These are phyloP conservation scores for Erodium texanum DNA, from an alignment of 441 rosid species.

Conservation along the genomic window DNA sequence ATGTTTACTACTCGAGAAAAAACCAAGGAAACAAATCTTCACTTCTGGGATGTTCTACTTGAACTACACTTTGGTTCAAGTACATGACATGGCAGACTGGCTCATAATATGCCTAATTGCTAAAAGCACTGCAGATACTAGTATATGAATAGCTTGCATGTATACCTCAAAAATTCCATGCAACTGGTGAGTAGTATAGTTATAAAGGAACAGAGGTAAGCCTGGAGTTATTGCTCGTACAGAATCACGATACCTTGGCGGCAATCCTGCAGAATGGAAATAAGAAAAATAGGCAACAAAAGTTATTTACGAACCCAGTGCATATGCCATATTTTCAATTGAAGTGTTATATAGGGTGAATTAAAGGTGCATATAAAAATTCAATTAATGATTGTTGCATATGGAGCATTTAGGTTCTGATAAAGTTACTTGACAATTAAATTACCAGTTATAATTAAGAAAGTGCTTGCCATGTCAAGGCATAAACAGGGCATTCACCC, in stretches of 20 bases:
- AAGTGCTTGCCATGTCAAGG: neutral
- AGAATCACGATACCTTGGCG: conserved; percentile 95
- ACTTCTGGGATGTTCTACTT: neutral
- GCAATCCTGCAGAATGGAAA: conserved; percentile 53
- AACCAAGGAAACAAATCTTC: neutral
- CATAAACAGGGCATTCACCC: neutral
- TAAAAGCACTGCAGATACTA: neutral
- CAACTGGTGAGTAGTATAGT: conserved; percentile 94
- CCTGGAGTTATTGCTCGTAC: conserved; percentile 97
- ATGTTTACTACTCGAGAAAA: neutral
- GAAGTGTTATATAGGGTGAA: neutral
- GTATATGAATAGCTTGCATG: conserved; percentile 6
- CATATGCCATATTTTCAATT: neutral
- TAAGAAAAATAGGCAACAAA: conserved; percentile 4
- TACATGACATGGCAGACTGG: neutral
- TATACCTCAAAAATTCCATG: conserved; percentile 97
- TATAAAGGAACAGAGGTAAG: conserved; percentile 87
- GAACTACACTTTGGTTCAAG: neutral
- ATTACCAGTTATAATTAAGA: neutral
- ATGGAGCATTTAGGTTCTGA: neutral
- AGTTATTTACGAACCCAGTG: neutral
- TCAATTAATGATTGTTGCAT: neutral
- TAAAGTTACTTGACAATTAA: too few species aligned
- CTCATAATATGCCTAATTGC: neutral
- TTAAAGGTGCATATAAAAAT: neutral